Percentiles rank a stretch among this genome's conserved stretches.
phyloP scores from a whole-genome alignment of 2,329 filamentous ascomycete species.

The Clonostachys solani region DNA sequence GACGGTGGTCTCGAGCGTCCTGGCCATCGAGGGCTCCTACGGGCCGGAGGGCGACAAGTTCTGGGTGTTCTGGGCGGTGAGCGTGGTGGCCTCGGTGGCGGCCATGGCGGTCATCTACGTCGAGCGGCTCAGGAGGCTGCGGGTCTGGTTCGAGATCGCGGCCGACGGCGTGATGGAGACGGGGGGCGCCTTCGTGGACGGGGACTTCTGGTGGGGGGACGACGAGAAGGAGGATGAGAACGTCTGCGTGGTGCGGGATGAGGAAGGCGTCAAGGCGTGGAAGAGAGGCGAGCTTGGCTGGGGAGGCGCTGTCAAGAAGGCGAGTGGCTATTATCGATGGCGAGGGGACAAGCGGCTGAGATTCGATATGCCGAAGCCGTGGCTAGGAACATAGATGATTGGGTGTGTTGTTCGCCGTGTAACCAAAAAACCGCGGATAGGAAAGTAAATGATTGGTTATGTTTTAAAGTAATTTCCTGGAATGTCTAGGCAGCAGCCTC shows the following conservation, averaged over 20 bases:
- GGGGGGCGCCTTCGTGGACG: slow-evolving; percentile 10
- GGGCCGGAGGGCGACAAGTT: slow-evolving; percentile 33
- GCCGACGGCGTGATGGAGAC: slow-evolving; percentile 14
- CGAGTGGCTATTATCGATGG: slow-evolving; percentile 26
- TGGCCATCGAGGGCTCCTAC: slow-evolving; percentile 41
- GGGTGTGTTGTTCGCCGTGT: too few relatives aligned
- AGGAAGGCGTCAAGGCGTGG: slow-evolving; percentile 27
- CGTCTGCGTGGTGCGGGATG: slow-evolving; percentile 11
- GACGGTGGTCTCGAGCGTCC: slow-evolving; percentile 39
- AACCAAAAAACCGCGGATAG: too few relatives aligned
- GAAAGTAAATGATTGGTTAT: too few relatives aligned
- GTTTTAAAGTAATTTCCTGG: too few relatives aligned
- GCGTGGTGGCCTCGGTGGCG: slow-evolving; percentile 28
- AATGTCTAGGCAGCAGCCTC: too few relatives aligned
- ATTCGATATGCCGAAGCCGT: background rate
- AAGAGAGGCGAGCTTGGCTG: slow-evolving; percentile 37
- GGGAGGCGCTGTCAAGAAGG: slow-evolving; percentile 37
- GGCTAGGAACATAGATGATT: too few relatives aligned
- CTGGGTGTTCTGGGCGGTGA: slow-evolving; percentile 44
- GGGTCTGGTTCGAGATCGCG: slow-evolving; percentile 41
- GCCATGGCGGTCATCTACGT: slow-evolving; percentile 41
- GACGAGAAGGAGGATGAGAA: slow-evolving; percentile 11
- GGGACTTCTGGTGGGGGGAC: slow-evolving; percentile 13
- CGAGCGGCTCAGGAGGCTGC: slow-evolving; percentile 37
- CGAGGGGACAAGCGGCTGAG: slow-evolving; percentile 4